Evolutionary conservation across 352 stramenopile species (phyloP).

Genomic region (Pythium chondricola): DNA sequence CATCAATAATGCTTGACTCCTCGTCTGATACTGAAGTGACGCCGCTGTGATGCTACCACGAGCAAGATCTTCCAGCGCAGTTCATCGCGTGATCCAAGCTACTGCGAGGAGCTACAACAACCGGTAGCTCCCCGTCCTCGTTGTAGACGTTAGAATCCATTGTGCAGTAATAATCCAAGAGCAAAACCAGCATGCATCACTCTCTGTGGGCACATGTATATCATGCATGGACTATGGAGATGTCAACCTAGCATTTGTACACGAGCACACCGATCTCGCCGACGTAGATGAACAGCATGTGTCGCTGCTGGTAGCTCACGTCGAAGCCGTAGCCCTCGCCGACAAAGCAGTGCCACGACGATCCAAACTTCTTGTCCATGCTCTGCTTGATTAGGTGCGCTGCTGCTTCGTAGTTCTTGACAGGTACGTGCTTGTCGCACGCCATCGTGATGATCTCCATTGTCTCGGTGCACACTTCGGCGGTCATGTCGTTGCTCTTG

Average conservation of each 20-base stretch:
- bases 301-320: conserved; percentile 93
- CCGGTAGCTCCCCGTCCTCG: too few relatives aligned
- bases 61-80: too few relatives aligned
- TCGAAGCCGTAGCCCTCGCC: conserved; percentile 96
- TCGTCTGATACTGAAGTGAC: conserved; percentile 2
- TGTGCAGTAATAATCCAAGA: too few relatives aligned
- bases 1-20: conserved; percentile 16
- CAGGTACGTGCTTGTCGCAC: conserved; percentile 91
- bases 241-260: conserved; percentile 90
- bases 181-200: too few relatives aligned
- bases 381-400: conserved; percentile 93
- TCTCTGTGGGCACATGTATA: too few relatives aligned
- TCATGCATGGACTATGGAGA: too few relatives aligned
- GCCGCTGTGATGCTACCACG: neutral
- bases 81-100: too few relatives aligned
- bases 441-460: conserved; percentile 96
- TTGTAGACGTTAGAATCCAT: conserved; percentile 1
- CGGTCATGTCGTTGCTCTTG: conserved; percentile 88
- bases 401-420: conserved; percentile 93
- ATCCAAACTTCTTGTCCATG: conserved; percentile 97
- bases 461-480: conserved; percentile 92
- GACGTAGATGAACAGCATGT: conserved; percentile 94
- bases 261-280: conserved; percentile 92
- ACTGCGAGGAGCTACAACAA: too few relatives aligned
- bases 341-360: conserved; percentile 94